Conservation (phyloP, 306 rosid genomes). For the Sicyos baderoa region DNA sequence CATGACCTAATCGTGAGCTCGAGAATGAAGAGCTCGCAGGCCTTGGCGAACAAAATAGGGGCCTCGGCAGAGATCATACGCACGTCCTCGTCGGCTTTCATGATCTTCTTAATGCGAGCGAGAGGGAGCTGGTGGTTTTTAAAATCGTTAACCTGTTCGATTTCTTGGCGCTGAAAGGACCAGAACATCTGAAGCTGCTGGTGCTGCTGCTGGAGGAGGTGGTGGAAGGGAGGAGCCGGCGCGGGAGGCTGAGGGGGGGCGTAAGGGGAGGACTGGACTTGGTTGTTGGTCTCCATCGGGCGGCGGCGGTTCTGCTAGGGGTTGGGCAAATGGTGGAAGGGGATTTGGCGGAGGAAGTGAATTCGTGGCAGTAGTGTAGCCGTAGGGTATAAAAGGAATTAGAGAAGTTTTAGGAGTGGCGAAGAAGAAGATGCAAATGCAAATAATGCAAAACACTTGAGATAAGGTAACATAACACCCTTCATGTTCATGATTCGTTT, state of each 20-base stretch:
- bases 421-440: not conserved
- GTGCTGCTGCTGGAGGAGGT: conserved; percentile 84
- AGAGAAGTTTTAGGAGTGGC: not conserved
- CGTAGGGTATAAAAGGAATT: conserved; percentile 5
- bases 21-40: conserved; percentile 98
- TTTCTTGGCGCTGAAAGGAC: conserved; percentile 81
- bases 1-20: conserved; percentile 95
- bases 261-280: conserved; percentile 37
- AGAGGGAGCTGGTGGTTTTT: conserved; percentile 97
- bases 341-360: conserved; percentile 14
- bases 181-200: conserved; percentile 97
- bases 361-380: too few species aligned
- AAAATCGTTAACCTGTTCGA: conserved; percentile 85
- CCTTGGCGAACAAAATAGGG: conserved; percentile 82
- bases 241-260: conserved; percentile 33
- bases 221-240: conserved; percentile 60
- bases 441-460: conserved; percentile 1
- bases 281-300: conserved; percentile 43
- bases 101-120: conserved; percentile 98
- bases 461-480: conserved; percentile 15
- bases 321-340: not conserved
- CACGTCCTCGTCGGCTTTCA: conserved; percentile 98
- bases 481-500: conserved; percentile 10
- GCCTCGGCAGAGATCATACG: conserved; percentile 99
- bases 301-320: not conserved